These are phyloP conservation scores for Coleophoma eucalyptorum DNA, from an alignment of 2,329 filamentous ascomycete species.

Conservation along the genomic window DNA sequence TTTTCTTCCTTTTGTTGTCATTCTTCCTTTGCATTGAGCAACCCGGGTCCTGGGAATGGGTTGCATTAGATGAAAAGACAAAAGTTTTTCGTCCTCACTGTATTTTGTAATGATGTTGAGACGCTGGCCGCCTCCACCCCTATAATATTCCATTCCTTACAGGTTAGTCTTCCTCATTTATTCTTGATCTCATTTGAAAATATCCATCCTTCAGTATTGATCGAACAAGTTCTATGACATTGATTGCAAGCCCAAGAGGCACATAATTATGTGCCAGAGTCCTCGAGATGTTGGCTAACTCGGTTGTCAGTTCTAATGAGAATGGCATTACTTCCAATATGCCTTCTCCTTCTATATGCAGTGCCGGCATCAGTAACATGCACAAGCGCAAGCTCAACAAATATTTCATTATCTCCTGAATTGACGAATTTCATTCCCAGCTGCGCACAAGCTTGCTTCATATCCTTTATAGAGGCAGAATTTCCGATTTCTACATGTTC, in stretches of 20 bases:
- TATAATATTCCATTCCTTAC: conserved; percentile 17
- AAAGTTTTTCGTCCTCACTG: conserved; percentile 9
- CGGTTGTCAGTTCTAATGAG: conserved; percentile 14
- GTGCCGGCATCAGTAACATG: conserved; percentile 14
- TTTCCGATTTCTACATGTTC: conserved; percentile 48
- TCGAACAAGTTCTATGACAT: too few species aligned
- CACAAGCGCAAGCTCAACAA: conserved; percentile 9
- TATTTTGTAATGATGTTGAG: conserved; percentile 27
- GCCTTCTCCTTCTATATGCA: conserved; percentile 22
- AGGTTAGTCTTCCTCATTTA: conserved; percentile 20
- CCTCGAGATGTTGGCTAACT: conserved; percentile 8
- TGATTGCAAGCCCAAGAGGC: too few species aligned
- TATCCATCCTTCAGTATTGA: neutral
- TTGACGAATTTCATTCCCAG: conserved; percentile 24
- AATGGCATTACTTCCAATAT: conserved; percentile 27
- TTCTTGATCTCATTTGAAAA: neutral
- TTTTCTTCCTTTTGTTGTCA: neutral
- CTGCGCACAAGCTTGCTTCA: conserved; percentile 59
- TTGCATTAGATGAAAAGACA: neutral
- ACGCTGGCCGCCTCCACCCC: conserved; percentile 26
- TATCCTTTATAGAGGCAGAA: conserved; percentile 58
- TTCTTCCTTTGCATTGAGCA: neutral
- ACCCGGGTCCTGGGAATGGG: neutral
- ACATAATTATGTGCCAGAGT: neutral
- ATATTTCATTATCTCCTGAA: conserved; percentile 19